Base-by-base conservation (phyloP, 805 yeast genomes). In the Cyberlindnera amylophila region DNA sequence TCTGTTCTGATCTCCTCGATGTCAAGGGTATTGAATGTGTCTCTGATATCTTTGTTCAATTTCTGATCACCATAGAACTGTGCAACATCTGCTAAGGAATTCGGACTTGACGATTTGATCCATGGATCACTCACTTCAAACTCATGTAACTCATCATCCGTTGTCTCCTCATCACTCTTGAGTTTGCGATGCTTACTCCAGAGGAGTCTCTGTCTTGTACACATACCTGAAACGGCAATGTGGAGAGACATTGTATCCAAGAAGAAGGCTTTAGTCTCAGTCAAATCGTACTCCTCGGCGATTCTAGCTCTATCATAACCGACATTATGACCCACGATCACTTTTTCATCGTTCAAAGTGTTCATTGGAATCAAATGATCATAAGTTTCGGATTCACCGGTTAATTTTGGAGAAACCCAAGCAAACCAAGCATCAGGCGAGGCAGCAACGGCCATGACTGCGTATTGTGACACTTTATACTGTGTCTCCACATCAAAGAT, bases 241-340 rank as follows among this genome's bases (percentile, higher is more conserved):
- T 93, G 99, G 15, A 93, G 65, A 1, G 97, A 83, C 89, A 91
- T 86, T 1, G 96, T 90, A 62, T 93, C 99, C 44, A 95, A 51
- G 55, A 69, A 93, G 62, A 88, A 89, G 2, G 86, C 85, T 51
- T 82, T 79, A 1, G 95, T 71, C 34, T 70, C 75, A 26, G 68
- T 62, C 28, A 90, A 58, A 53, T 74, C 71, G 64, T 93, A 93
- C 59, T 93, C 99, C 42, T 93, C 97, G 24, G 67, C 51, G 1
- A 91, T 78, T 28, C 96, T 72, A 1, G 96, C 91, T 34, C 99
- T 72, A 62, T 93, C 99, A 57, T 81, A 93, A 6, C 93, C 81
- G 3, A 93, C 82, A 57, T 91, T 89, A 61, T 88, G 96, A 0
- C 99, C 99, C 3, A 95, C 73, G 2, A 93, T 70, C 6, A 93